Conservation (phyloP, 305 asterid genomes). For the Stenogyne calaminthoides region DNA sequence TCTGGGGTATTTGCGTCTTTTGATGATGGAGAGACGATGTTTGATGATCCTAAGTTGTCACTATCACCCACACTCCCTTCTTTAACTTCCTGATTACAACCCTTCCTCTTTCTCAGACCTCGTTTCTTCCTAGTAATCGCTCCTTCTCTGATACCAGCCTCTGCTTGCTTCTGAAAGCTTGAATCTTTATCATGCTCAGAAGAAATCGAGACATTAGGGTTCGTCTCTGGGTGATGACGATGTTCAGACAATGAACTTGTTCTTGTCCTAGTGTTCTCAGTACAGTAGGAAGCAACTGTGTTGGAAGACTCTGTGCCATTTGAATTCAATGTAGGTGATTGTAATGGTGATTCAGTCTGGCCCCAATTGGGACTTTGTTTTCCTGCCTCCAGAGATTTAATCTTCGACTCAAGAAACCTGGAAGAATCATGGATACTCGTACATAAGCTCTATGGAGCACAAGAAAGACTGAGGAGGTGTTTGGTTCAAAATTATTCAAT, state of each 20-base stretch:
- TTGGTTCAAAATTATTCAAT: neutral
- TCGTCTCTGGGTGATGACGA: constrained; percentile 38
- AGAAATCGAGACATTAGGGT: constrained; percentile 38
- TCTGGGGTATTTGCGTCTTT: constrained; percentile 45
- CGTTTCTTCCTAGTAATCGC: constrained; percentile 59
- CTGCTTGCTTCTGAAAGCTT: constrained; percentile 31
- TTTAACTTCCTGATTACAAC: constrained; percentile 43
- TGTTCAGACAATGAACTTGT: constrained; percentile 39
- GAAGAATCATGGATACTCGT: neutral
- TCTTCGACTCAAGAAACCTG: constrained; percentile 70
- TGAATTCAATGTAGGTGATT: constrained; percentile 42
- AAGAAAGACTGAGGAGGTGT: neutral
- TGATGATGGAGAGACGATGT: constrained; percentile 41
- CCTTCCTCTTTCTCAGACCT: constrained; percentile 67
- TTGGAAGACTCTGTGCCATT: constrained; percentile 46
- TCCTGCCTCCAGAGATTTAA: constrained; percentile 50
- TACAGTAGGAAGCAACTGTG: constrained; percentile 60
- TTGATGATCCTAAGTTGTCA: constrained; percentile 51
- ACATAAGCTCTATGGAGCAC: neutral
- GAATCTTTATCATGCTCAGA: constrained; percentile 40
- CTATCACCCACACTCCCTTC: constrained; percentile 62
- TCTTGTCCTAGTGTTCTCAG: constrained; percentile 44
- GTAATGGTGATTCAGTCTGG: constrained; percentile 57
- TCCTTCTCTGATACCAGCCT: constrained; percentile 29
- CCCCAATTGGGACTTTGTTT: constrained; percentile 36